Evolutionary conservation across 169 alveolate genomes (phyloP).

Genomic region (Babesia bovis): DNA sequence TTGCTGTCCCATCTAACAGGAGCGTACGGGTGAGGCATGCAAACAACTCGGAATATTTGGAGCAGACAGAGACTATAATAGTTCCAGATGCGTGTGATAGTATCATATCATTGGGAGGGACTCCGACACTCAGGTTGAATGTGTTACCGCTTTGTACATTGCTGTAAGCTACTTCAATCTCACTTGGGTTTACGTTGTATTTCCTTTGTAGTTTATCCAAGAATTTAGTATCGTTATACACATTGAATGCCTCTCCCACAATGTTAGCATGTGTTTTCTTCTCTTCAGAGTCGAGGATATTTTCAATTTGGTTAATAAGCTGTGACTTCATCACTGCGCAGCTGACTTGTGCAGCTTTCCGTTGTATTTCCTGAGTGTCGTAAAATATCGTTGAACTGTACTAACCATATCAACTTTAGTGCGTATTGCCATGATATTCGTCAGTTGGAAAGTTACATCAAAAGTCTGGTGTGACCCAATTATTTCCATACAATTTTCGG

Average conservation of each 20-base stretch:
- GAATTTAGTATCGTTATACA: slow-evolving; percentile 69
- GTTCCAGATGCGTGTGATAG: slow-evolving; percentile 78
- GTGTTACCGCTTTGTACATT: slow-evolving; percentile 79
- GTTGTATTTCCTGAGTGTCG: slow-evolving; percentile 54
- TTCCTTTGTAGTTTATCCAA: slow-evolving; percentile 70
- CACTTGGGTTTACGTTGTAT: slow-evolving; percentile 64
- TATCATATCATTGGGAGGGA: slow-evolving; percentile 62
- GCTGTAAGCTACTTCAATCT: slow-evolving; percentile 75
- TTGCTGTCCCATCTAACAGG: slow-evolving; percentile 69
- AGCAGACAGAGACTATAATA: slow-evolving; percentile 72
- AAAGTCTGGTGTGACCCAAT: slow-evolving; percentile 3
- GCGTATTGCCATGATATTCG: slow-evolving; percentile 40
- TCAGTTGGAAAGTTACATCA: slow-evolving; percentile 38
- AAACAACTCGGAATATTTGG: slow-evolving; percentile 74
- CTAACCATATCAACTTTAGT: slow-evolving; percentile 57
- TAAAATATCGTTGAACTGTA: too few relatives aligned
- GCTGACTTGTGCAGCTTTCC: slow-evolving; percentile 72
- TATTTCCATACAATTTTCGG: slow-evolving; percentile 49
- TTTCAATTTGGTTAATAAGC: slow-evolving; percentile 74
- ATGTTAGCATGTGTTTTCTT: slow-evolving; percentile 69
- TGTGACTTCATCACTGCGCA: slow-evolving; percentile 73
- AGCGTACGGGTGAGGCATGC: slow-evolving; percentile 77
- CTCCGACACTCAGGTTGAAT: slow-evolving; percentile 68
- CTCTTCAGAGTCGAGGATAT: slow-evolving; percentile 75
- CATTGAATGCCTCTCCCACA: slow-evolving; percentile 64